Evolutionary conservation across 148 eudicot genomes (phyloP).

Genomic region (Cornus florida): DNA sequence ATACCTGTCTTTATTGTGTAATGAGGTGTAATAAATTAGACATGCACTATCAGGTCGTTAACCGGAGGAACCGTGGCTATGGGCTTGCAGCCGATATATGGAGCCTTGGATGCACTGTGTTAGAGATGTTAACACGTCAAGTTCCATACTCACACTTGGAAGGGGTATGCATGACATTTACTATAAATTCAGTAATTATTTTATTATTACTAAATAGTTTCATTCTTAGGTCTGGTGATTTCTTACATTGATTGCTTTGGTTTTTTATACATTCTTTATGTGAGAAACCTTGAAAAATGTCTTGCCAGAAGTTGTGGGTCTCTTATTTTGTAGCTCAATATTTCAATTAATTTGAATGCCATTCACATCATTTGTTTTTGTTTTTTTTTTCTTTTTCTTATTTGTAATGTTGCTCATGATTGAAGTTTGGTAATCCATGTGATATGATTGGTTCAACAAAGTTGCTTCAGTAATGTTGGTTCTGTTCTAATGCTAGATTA

Average conservation of each 20-base stretch:
- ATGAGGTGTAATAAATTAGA: not conserved
- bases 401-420: slow-evolving; percentile 21
- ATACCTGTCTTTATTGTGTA: not conserved
- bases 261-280: not conserved
- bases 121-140: slow-evolving; percentile 60
- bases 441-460: not conserved
- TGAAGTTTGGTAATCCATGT: slow-evolving; percentile 4
- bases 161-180: slow-evolving; percentile 31
- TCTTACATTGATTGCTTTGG: no score
- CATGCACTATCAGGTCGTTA: slow-evolving; percentile 45
- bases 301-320: not conserved
- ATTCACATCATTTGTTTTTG: not conserved
- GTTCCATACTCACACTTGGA: slow-evolving; percentile 57
- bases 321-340: not conserved
- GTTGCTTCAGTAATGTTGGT: not conserved
- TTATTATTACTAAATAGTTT: no score
- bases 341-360: not conserved
- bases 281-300: not conserved
- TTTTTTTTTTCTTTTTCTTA: no score
- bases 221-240: no score
- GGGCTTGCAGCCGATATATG: slow-evolving; percentile 70
- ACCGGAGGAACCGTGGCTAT: slow-evolving; percentile 45
- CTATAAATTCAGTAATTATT: not conserved
- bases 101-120: slow-evolving; percentile 72
- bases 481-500: no score